Evolutionary conservation across 2,329 filamentous ascomycete genomes (phyloP).

Genomic region (Arachnomyces sp.): DNA sequence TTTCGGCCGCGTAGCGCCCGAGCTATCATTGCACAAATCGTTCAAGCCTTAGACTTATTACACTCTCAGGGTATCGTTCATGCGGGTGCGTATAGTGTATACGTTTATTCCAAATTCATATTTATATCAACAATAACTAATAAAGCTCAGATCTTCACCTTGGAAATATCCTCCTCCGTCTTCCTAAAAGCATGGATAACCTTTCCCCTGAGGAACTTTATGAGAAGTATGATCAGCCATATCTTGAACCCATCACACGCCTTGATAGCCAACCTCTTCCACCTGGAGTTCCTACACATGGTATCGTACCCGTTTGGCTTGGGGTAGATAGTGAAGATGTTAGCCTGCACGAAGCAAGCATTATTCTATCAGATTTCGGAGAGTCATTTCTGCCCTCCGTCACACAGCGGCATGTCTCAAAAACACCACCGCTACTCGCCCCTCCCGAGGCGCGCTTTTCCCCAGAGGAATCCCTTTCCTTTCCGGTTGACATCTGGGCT

Average conservation of each 20-base stretch:
- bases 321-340: conserved; percentile 5
- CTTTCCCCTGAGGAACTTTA: conserved; percentile 10
- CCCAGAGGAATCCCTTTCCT: background rate
- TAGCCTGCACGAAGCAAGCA: conserved; percentile 4
- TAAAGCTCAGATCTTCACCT: conserved; percentile 13
- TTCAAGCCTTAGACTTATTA: conserved; percentile 16
- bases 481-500: background rate
- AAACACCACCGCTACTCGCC: conserved; percentile 1
- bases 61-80: conserved; percentile 19
- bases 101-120: too few relatives aligned
- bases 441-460: conserved; percentile 8
- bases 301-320: conserved; percentile 6
- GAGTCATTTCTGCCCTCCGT: conserved; percentile 8
- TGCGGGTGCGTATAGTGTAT: conserved; percentile 14
- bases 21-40: conserved; percentile 18
- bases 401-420: background rate
- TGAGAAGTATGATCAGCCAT: conserved; percentile 4
- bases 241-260: background rate
- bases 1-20: conserved; percentile 15
- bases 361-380: conserved; percentile 14
- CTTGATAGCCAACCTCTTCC: conserved; percentile 2
- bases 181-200: conserved; percentile 5
- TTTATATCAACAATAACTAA: too few relatives aligned
- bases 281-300: background rate
- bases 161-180: conserved; percentile 11